Base-by-base conservation (phyloP, 257 asterid species). In the Fraxinus excelsior region DNA sequence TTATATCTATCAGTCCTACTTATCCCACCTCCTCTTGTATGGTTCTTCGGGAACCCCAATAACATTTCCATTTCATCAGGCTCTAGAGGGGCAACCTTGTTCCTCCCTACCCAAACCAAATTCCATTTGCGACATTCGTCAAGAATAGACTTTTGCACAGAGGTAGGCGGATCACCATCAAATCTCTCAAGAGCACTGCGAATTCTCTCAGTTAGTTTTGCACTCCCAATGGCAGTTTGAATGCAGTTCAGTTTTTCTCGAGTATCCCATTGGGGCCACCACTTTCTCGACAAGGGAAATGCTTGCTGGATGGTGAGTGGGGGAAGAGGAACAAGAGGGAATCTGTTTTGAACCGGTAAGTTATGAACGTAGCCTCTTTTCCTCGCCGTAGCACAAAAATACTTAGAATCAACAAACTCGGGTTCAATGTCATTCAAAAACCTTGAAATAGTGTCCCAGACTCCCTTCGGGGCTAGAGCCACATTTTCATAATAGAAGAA, bases 21-120 rank as follows among this genome's bases (percentile, higher is more conserved):
- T 5, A 88, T 89, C 14, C 99, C 98, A 32, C 98, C 98, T 40
- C 99, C 99, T 31, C 98, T 85, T 0, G 99, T 95, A 74, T 95
- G 99, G 78, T 91, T 89, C 79, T 74, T 90, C 0, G 99, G 97
- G 74, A 93, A 95, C 10, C 99, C 99, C 70, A 95, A 31, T 1
- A 93, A 74, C 87, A 87, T 85, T 70, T 95, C 99, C 19, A 95
- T 81, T 70, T 95, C 99, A 75, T 95, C 98, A 0, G 91, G 87
- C 78, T 95, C 99, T 1, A 95, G 67, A 4, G 99, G 98, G n/a
- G 99, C 98, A 25, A 85, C 84, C 70, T 93, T 95, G 76, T 93
- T 87, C 78, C 85, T 87, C 44, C 99, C 99, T 0, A 91, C 97
- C 99, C 99, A 95, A 11, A 95, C 87, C 72, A 95, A 42, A 53